A percentile compares a stretch with the other conserved stretches of the same genome.
These are phyloP conservation scores for Achlya hypogyna DNA, from an alignment of 352 stramenopile genomes.

Conservation along the genomic window DNA sequence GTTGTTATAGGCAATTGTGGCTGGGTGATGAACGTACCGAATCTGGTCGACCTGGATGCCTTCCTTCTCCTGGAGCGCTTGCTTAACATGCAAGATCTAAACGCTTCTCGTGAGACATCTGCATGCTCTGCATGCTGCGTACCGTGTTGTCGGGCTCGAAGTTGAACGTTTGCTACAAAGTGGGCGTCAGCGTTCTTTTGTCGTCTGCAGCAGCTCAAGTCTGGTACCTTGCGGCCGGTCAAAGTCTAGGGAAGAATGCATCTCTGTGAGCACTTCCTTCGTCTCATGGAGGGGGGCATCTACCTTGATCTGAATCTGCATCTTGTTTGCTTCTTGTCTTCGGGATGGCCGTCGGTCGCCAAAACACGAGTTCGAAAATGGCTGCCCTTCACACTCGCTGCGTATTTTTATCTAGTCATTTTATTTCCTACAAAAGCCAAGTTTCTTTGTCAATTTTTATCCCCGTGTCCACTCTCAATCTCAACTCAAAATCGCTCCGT, in stretches of 20 bases:
- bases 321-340: slow-evolving; percentile 14
- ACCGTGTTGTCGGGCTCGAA: slow-evolving; percentile 83
- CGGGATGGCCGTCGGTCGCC: background rate
- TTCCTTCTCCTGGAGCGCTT: slow-evolving; percentile 97
- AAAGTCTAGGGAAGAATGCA: slow-evolving; percentile 43
- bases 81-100: slow-evolving; percentile 95
- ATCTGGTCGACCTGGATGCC: slow-evolving; percentile 89
- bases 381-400: too few relatives aligned
- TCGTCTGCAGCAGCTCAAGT: background rate
- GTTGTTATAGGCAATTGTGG: too few relatives aligned
- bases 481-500: background rate
- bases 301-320: slow-evolving; percentile 85
- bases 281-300: background rate
- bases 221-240: slow-evolving; percentile 61
- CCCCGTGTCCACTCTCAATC: background rate
- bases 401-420: too few relatives aligned
- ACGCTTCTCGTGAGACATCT: background rate
- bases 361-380: too few relatives aligned
- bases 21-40: slow-evolving; percentile 24
- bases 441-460: too few relatives aligned
- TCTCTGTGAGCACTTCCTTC: background rate
- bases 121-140: background rate
- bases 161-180: slow-evolving; percentile 73
- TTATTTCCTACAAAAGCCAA: too few relatives aligned
- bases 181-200: background rate